phyloP scores from a whole-genome alignment of 768 basidiomycete species.

The Epithele typhae region DNA sequence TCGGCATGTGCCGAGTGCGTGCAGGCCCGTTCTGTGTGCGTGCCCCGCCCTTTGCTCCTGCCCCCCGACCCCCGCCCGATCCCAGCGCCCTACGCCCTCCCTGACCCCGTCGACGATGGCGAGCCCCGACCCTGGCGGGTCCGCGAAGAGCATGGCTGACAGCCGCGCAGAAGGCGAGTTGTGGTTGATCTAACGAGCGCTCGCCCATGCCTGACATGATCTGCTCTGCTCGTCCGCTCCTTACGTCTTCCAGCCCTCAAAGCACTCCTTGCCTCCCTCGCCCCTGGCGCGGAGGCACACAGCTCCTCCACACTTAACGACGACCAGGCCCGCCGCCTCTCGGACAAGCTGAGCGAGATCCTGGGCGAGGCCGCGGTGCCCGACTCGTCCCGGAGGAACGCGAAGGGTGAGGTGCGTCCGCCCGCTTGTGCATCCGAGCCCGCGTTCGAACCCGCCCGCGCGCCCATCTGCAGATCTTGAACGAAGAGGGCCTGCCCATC shows the following conservation, averaged over 20 bases:
- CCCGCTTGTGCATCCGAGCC: slow-evolving; percentile 14
- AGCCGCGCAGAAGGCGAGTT: slow-evolving; percentile 32
- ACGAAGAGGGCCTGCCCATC: slow-evolving; percentile 78
- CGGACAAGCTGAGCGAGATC: slow-evolving; percentile 57
- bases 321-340: slow-evolving; percentile 50
- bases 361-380: slow-evolving; percentile 40
- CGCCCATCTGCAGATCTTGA: slow-evolving; percentile 45
- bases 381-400: slow-evolving; percentile 35
- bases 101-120: slow-evolving; percentile 7
- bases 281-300: slow-evolving; percentile 16
- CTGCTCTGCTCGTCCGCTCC: background rate
- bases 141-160: slow-evolving; percentile 24
- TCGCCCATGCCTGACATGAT: slow-evolving; percentile 5
- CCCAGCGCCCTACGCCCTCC: background rate
- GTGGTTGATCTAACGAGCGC: background rate
- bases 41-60: background rate
- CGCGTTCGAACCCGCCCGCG: slow-evolving; percentile 1
- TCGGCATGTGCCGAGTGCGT: slow-evolving; percentile 17
- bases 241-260: slow-evolving; percentile 30
- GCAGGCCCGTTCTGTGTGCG: too few species aligned
- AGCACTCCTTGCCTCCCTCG: slow-evolving; percentile 35
- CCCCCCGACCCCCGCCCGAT: background rate
- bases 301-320: slow-evolving; percentile 31
- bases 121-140: slow-evolving; percentile 6
- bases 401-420: slow-evolving; percentile 60